Percentiles rank a stretch among this genome's conserved stretches.
Conservation (phyloP, 106 monocot species). For the Narthecium ossifragum region DNA sequence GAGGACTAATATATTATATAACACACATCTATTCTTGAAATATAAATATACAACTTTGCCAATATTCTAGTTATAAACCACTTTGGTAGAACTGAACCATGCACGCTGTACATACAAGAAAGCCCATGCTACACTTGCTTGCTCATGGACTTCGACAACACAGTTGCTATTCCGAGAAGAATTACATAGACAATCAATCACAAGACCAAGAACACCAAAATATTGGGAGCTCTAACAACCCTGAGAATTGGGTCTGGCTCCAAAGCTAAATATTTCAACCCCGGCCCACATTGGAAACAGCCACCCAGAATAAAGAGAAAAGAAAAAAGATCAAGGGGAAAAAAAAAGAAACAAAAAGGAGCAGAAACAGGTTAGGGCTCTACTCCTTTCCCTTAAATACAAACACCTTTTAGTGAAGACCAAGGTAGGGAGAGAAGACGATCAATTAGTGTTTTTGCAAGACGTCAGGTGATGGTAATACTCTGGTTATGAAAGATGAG, state of each 20-base stretch:
- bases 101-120: too few relatives aligned
- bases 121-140: background rate
- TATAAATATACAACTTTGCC: background rate
- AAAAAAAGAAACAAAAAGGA: conserved; percentile 1
- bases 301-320: background rate
- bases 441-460: conserved; percentile 37
- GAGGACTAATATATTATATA: too few relatives aligned
- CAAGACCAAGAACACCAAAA: conserved; percentile 18
- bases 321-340: background rate
- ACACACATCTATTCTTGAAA: background rate
- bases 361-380: conserved; percentile 1
- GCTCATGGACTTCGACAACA: background rate
- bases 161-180: background rate
- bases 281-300: background rate
- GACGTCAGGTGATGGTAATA: conserved; percentile 34
- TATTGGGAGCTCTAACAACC: conserved; percentile 66
- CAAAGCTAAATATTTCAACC: conserved; percentile 7
- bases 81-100: background rate
- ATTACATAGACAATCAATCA: background rate
- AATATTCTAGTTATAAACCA: background rate
- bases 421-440: conserved; percentile 1
- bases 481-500: conserved; percentile 64
- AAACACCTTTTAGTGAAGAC: background rate
- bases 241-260: conserved; percentile 54
- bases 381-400: background rate